Percentiles rank a stretch among this genome's conserved stretches.
Evolutionary conservation across 768 basidiomycete species (phyloP).

Genomic region (Hericium alpestre): DNA sequence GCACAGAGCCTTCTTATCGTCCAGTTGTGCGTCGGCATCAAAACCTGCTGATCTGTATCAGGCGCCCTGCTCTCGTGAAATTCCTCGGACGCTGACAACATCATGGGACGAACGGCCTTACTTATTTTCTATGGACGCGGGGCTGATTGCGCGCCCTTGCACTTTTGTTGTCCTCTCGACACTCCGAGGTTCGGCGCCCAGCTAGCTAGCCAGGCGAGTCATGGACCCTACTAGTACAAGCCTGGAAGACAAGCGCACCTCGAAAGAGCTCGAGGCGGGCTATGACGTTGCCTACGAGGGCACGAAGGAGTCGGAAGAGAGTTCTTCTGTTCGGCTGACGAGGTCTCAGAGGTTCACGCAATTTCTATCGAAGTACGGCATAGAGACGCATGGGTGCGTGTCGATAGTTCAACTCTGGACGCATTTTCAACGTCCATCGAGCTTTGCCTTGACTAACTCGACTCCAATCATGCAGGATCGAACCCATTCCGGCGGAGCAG

Average conservation of each 20-base stretch:
- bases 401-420: background rate
- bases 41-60: no score
- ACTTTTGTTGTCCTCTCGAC: no score
- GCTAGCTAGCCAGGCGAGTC: no score
- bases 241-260: background rate
- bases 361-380: conserved; percentile 25
- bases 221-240: no score
- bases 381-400: conserved; percentile 33
- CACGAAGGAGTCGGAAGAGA: background rate
- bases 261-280: background rate
- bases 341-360: conserved; percentile 15
- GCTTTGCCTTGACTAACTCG: background rate
- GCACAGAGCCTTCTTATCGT: no score
- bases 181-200: no score
- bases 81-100: no score
- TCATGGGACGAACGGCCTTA: no score
- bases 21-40: no score
- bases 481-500: conserved; percentile 40
- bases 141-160: no score
- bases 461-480: conserved; percentile 27
- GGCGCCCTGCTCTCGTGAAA: no score
- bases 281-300: background rate
- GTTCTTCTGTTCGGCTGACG: background rate
- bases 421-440: background rate
- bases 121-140: no score